Conservation (phyloP, 352 stramenopile species). For the Peronospora destructor region DNA sequence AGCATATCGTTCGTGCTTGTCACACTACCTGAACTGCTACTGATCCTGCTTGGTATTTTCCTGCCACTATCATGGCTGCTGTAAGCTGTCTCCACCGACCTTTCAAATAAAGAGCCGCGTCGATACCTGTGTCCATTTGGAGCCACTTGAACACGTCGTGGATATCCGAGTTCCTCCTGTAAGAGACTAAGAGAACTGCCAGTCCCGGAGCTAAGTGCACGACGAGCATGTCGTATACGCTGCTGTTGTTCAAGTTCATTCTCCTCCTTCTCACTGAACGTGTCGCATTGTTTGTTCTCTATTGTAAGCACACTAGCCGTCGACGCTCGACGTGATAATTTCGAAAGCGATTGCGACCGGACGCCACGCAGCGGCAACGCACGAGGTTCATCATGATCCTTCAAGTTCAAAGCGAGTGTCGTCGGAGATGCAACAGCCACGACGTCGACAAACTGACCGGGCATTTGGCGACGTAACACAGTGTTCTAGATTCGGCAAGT, state of each 20-base stretch:
- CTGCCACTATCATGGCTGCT: constrained; percentile 22
- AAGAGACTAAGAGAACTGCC: constrained; percentile 45
- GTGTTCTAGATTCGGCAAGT: constrained; percentile 12
- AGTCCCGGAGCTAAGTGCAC: constrained; percentile 53
- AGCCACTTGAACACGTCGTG: constrained; percentile 16
- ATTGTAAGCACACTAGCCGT: constrained; percentile 26
- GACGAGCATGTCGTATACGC: constrained; percentile 24
- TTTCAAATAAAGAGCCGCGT: constrained; percentile 35
- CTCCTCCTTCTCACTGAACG: constrained; percentile 25
- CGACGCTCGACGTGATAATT: constrained; percentile 18
- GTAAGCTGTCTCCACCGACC: constrained; percentile 15
- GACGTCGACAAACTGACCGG: constrained; percentile 22
- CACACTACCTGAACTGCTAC: constrained; percentile 17
- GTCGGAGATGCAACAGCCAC: constrained; percentile 26
- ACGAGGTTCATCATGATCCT: constrained; percentile 15
- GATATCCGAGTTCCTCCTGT: constrained; percentile 74
- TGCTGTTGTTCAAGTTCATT: constrained; percentile 24
- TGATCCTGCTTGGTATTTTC: constrained; percentile 15
- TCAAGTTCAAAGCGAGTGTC: constrained; percentile 17
- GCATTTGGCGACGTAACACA: constrained; percentile 15
- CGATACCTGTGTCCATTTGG: constrained; percentile 24
- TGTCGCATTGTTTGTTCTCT: constrained; percentile 5
- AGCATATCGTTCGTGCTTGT: constrained; percentile 16
- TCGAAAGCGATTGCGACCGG: constrained; percentile 43
- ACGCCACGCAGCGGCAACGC: constrained; percentile 21